Conservation (phyloP, 805 yeast species). For the Brettanomyces naardenensis region DNA sequence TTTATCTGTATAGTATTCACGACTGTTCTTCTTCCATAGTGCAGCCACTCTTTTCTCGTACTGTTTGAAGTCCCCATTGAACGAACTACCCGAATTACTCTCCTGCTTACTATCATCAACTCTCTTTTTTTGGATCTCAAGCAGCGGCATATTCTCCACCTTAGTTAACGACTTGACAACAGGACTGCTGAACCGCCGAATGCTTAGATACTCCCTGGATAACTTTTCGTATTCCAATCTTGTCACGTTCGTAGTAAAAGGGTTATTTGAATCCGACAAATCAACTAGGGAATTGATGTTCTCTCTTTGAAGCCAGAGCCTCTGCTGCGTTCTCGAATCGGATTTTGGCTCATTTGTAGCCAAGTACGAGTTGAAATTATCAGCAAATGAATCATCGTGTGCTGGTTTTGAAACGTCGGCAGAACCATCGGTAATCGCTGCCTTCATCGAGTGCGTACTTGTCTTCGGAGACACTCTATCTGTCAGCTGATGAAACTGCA, state of each 20-base stretch:
- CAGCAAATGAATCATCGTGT: neutral
- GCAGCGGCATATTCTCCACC: slow-evolving; percentile 21
- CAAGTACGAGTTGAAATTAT: slow-evolving; percentile 20
- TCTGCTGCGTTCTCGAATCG: slow-evolving; percentile 75
- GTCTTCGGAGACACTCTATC: neutral
- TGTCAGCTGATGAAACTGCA: neutral
- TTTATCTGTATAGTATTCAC: neutral
- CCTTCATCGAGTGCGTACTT: too few species aligned
- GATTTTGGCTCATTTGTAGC: slow-evolving; percentile 29
- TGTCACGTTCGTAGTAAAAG: slow-evolving; percentile 31
- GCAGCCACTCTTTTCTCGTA: slow-evolving; percentile 5
- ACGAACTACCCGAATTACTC: slow-evolving; percentile 1
- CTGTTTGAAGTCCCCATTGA: slow-evolving; percentile 4
- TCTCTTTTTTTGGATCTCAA: neutral
- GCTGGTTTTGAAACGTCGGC: neutral
- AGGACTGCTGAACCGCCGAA: slow-evolving; percentile 66
- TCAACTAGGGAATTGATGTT: slow-evolving; percentile 52
- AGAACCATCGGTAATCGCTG: neutral
- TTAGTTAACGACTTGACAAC: slow-evolving; percentile 55
- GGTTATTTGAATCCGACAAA: slow-evolving; percentile 26
- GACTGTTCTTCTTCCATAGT: slow-evolving; percentile 8
- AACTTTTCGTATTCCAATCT: slow-evolving; percentile 75
- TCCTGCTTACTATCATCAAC: neutral
- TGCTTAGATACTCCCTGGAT: slow-evolving; percentile 64
- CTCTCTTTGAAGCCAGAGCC: slow-evolving; percentile 77